These are phyloP conservation scores for Rutstroemia sp. DNA, from an alignment of 2,329 filamentous ascomycete species.

Conservation along the genomic window DNA sequence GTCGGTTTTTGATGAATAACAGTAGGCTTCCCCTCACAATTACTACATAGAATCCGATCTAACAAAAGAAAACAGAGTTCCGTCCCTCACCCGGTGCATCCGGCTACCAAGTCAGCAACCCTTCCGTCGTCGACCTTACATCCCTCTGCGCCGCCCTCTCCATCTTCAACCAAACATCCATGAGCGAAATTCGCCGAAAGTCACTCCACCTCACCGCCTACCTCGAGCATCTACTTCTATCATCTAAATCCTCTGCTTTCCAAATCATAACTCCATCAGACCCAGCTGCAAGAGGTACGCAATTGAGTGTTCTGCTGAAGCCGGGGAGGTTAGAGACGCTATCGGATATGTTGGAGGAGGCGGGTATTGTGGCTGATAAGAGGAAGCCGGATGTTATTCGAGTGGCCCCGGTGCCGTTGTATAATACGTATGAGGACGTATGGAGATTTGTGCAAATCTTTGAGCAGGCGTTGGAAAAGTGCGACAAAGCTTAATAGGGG, in stretches of 20 bases:
- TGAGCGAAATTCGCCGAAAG: constrained; percentile 61
- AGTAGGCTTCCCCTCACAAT: constrained; percentile 17
- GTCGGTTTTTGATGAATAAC: constrained; percentile 79
- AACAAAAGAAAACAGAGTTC: constrained; percentile 42
- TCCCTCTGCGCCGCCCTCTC: constrained; percentile 66
- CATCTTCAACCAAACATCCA: constrained; percentile 65
- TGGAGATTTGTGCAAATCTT: constrained; percentile 50
- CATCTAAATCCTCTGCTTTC: constrained; percentile 32
- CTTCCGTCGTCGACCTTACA: constrained; percentile 69
- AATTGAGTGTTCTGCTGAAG: constrained; percentile 66
- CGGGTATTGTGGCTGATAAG: constrained; percentile 73
- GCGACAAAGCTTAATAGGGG: not conserved
- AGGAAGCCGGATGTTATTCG: constrained; percentile 79
- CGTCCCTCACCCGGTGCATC: constrained; percentile 68
- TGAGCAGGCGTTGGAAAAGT: constrained; percentile 20
- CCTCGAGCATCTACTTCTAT: constrained; percentile 59
- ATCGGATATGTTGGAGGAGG: constrained; percentile 52
- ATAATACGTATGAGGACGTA: constrained; percentile 73
- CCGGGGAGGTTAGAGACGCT: constrained; percentile 65
- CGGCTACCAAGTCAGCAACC: constrained; percentile 83
- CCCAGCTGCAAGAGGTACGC: constrained; percentile 32
- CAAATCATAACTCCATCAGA: constrained; percentile 34
- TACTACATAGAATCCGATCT: not conserved
- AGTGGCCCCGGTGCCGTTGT: constrained; percentile 76
- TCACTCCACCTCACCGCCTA: constrained; percentile 69